Conservation (phyloP, 345 rosid species). For the Linum lewisii region DNA sequence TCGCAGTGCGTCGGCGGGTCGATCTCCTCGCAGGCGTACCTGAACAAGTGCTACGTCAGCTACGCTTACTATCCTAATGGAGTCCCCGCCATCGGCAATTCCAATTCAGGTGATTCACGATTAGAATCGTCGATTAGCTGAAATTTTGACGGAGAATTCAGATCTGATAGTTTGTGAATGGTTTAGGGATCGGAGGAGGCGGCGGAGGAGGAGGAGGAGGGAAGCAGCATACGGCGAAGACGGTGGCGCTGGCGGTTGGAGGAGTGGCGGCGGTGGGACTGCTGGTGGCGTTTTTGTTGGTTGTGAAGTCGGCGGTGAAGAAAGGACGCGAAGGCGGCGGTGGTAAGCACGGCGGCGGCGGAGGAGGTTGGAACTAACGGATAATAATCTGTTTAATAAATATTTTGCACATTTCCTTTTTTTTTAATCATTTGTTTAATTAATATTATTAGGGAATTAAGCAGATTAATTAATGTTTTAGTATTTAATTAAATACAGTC, state of each 20-base stretch:
- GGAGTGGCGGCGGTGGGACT: slow-evolving; percentile 68
- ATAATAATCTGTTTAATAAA: background rate
- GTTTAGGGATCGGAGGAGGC: no score
- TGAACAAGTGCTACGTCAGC: slow-evolving; percentile 71
- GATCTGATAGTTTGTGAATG: no score
- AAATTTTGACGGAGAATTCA: no score
- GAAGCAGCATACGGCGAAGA: slow-evolving; percentile 46
- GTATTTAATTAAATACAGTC: no score
- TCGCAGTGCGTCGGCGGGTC: slow-evolving; percentile 57
- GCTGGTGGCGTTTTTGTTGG: slow-evolving; percentile 53
- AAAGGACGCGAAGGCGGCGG: slow-evolving; percentile 20
- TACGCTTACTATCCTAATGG: slow-evolving; percentile 77
- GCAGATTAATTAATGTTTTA: no score
- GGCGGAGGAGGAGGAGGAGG: slow-evolving; percentile 22
- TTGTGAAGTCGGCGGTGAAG: slow-evolving; percentile 39
- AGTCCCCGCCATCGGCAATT: slow-evolving; percentile 32
- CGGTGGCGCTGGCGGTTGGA: slow-evolving; percentile 80
- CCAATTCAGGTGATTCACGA: slow-evolving; percentile 17
- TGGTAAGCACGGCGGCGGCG: slow-evolving; percentile 16
- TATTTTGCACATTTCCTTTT: background rate
- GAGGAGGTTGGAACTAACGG: background rate
- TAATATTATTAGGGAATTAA: no score
- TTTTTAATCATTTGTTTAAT: no score
- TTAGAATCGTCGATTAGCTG: no score
- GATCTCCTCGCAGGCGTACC: slow-evolving; percentile 55